Conservation (phyloP, 1,284 basidiomycete species). For the Tylopilus sp. region DNA sequence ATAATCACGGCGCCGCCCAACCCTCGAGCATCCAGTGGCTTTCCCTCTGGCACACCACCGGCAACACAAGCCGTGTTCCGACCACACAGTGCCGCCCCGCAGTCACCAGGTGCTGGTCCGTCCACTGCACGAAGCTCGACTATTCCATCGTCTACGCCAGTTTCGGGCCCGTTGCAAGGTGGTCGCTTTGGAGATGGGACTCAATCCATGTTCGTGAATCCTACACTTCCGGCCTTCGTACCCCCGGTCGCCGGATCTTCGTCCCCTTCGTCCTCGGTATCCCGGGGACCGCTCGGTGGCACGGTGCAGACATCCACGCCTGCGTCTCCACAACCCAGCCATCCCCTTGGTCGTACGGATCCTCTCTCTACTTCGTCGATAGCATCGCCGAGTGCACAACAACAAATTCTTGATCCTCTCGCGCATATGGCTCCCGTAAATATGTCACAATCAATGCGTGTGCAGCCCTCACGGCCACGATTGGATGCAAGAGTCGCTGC, state of each 20-base stretch:
- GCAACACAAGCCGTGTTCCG: constrained; percentile 20
- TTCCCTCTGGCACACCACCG: constrained; percentile 22
- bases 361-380: constrained; percentile 22
- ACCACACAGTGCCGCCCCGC: constrained; percentile 35
- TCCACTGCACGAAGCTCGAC: constrained; percentile 16
- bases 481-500: constrained; percentile 82
- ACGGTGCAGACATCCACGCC: constrained; percentile 9
- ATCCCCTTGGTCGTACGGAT: constrained; percentile 18
- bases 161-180: constrained; percentile 51
- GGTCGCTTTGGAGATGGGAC: constrained; percentile 69
- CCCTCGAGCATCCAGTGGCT: constrained; percentile 18
- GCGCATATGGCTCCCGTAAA: constrained; percentile 54
- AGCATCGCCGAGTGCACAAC: constrained; percentile 22
- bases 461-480: constrained; percentile 63
- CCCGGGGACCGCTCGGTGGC: constrained; percentile 33
- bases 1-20: constrained; percentile 31
- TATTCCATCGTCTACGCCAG: constrained; percentile 28
- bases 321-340: constrained; percentile 9
- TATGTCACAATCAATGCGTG: constrained; percentile 67
- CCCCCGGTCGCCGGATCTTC: constrained; percentile 31
- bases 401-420: constrained; percentile 56
- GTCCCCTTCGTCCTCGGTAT: constrained; percentile 31
- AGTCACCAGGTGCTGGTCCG: constrained; percentile 52
- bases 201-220: constrained; percentile 71
- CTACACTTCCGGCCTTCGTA: constrained; percentile 38